Evolutionary conservation across 192 early-diverging fungal genomes (phyloP).

Genomic region (Chytriomyces sp.): DNA sequence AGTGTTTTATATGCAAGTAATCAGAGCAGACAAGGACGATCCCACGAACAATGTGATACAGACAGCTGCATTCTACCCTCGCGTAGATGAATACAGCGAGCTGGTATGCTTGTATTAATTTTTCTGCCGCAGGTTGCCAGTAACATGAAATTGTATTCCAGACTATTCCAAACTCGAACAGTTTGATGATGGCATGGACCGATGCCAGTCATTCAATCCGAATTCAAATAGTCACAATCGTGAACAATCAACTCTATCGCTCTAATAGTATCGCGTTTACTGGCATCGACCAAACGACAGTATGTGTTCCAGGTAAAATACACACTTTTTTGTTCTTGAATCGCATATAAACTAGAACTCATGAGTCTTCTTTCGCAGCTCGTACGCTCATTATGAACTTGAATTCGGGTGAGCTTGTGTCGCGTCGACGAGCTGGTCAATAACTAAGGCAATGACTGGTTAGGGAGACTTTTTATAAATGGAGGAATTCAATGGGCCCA

Average conservation of each 20-base stretch:
- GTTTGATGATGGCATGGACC: neutral
- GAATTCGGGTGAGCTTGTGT: too few relatives aligned
- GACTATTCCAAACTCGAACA: conserved; percentile 34
- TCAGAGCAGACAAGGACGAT: neutral
- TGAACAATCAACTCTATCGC: conserved; percentile 27
- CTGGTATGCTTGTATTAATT: too few relatives aligned
- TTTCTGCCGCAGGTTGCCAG: neutral
- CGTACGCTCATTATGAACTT: conserved; percentile 41
- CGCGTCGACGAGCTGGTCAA: neutral
- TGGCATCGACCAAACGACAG: neutral
- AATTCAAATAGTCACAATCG: conserved; percentile 36
- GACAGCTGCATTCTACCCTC: conserved; percentile 47
- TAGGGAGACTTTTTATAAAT: conserved; percentile 18
- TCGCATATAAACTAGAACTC: too few relatives aligned
- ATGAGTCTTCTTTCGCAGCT: neutral
- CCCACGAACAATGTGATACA: conserved; percentile 11
- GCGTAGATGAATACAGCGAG: conserved; percentile 48
- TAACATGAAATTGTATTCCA: neutral
- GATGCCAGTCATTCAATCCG: neutral
- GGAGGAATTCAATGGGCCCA: conserved; percentile 39
- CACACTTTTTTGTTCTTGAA: too few relatives aligned
- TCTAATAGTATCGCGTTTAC: conserved; percentile 25
- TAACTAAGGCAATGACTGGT: neutral
- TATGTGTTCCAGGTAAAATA: conserved; percentile 43
- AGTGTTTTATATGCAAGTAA: conserved; percentile 22